Conservation (phyloP, 2,329 filamentous ascomycete species). For the Epichloe uncinata region DNA sequence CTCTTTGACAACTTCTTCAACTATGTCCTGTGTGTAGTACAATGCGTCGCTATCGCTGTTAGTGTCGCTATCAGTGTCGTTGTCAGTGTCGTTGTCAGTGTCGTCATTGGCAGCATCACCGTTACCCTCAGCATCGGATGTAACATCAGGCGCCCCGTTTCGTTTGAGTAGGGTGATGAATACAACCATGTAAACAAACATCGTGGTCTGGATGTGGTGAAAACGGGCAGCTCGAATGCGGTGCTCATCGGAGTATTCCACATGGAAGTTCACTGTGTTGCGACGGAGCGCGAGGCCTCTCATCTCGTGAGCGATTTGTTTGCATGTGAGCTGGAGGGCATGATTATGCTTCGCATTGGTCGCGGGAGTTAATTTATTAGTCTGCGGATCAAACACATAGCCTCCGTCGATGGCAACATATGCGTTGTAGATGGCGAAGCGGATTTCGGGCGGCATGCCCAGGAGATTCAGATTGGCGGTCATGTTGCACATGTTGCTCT, state of each 20-base stretch:
- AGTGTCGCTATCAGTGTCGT: no score
- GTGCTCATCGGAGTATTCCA: neutral
- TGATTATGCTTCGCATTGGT: neutral
- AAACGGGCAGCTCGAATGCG: neutral
- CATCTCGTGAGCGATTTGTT: neutral
- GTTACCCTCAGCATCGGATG: no score
- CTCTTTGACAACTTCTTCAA: neutral
- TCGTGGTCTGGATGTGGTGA: neutral
- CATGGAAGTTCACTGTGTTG: neutral
- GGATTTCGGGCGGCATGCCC: neutral
- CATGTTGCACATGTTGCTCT: no score
- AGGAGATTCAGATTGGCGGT: neutral
- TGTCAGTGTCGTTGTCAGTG: neutral
- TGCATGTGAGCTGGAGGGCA: neutral
- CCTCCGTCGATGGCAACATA: neutral
- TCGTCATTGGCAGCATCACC: neutral
- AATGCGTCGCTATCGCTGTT: rapidly evolving
- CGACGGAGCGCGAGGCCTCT: neutral
- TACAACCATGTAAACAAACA: neutral
- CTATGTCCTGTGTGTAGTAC: neutral
- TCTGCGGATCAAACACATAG: neutral
- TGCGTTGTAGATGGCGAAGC: neutral
- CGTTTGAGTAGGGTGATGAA: rapidly evolving
- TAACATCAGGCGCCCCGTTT: no score
- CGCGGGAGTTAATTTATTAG: neutral